These are phyloP conservation scores for Articulospora tetracladia DNA, from an alignment of 495 filamentous ascomycete genomes.

Conservation along the genomic window DNA sequence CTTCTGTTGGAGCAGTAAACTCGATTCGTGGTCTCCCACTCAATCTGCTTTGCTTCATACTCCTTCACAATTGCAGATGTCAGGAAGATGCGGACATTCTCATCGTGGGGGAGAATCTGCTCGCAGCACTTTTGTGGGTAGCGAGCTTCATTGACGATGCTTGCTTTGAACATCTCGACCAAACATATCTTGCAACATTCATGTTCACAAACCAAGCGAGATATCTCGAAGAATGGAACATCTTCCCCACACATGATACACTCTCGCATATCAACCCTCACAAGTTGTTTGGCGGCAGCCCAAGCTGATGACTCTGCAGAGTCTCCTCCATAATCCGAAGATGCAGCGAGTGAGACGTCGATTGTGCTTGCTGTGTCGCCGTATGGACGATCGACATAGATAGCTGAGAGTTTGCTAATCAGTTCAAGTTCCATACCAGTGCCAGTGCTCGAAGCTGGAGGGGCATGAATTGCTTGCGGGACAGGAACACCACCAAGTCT, in stretches of 20 bases:
- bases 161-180: conserved; percentile 14
- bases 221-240: conserved; percentile 8
- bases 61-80: conserved; percentile 10
- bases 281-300: not conserved
- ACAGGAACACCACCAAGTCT: conserved; percentile 8
- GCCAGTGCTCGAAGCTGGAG: not conserved
- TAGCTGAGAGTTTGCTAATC: conserved; percentile 18
- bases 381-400: conserved; percentile 16
- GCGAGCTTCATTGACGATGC: conserved; percentile 16
- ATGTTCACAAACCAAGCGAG: conserved; percentile 17
- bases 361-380: not conserved
- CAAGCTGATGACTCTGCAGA: conserved; percentile 8
- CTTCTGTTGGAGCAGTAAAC: conserved; percentile 24
- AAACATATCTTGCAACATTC: conserved; percentile 20
- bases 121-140: conserved; percentile 22
- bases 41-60: conserved; percentile 25
- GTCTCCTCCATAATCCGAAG: not conserved
- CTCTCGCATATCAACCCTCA: not conserved
- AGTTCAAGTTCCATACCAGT: conserved; percentile 19
- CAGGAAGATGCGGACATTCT: conserved; percentile 15
- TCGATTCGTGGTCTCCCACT: conserved; percentile 24
- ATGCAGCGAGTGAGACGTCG: not conserved
- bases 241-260: conserved; percentile 19
- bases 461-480: not conserved
- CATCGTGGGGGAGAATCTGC: not conserved